Conservation (phyloP, 1,139 yeast genomes). For the Debaryomyces subglobosus region DNA sequence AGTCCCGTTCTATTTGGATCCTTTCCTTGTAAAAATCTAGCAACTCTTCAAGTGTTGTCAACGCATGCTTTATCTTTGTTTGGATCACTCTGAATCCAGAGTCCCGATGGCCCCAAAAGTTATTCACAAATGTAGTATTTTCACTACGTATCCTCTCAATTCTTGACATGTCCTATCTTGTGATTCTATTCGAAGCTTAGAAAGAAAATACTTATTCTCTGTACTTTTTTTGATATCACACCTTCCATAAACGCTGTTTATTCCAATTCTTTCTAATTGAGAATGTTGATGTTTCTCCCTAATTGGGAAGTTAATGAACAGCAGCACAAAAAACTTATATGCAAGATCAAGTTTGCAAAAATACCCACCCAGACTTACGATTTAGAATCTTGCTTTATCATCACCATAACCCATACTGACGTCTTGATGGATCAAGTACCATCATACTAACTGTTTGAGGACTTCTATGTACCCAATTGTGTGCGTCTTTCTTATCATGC, state of each 20-base stretch:
- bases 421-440: neutral
- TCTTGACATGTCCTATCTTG: conserved; percentile 6
- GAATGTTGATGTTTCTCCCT: conserved; percentile 19
- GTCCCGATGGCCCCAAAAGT: conserved; percentile 48
- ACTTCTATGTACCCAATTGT: neutral
- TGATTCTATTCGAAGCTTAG: neutral
- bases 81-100: conserved; percentile 37
- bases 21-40: conserved; percentile 52
- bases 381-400: neutral
- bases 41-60: conserved; percentile 44
- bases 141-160: conserved; percentile 6
- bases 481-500: neutral
- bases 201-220: neutral
- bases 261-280: neutral
- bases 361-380: neutral
- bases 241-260: neutral
- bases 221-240: conserved; percentile 6
- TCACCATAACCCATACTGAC: neutral
- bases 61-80: conserved; percentile 35
- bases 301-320: conserved; percentile 8
- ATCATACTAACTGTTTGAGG: neutral
- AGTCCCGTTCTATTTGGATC: conserved; percentile 71
- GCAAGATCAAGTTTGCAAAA: neutral
- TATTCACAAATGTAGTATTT: conserved; percentile 36
- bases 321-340: conserved; percentile 2